Conservation (phyloP, 2,329 filamentous ascomycete species). For the Colletotrichum zoysiae region DNA sequence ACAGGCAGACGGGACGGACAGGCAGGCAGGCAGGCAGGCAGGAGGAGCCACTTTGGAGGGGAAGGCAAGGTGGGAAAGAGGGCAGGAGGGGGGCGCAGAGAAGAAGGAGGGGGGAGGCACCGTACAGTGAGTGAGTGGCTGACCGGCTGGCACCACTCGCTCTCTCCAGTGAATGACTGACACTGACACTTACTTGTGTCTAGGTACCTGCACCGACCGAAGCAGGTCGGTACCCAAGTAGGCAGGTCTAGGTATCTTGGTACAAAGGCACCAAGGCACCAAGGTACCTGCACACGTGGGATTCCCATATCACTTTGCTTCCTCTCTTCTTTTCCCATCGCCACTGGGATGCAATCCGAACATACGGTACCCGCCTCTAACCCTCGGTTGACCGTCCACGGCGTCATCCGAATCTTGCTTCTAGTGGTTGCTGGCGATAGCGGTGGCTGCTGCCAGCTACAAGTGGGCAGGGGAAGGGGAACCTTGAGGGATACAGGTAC, state of each 20-base stretch:
- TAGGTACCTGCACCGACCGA: too few relatives aligned
- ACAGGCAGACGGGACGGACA: too few relatives aligned
- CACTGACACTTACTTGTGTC: background rate
- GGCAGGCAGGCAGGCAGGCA: background rate
- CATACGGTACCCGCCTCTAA: too few relatives aligned
- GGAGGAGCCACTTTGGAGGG: slow-evolving; percentile 9
- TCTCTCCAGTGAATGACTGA: background rate
- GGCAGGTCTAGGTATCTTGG: too few relatives aligned
- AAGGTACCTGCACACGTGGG: too few relatives aligned
- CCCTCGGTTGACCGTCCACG: background rate
- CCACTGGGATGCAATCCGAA: too few relatives aligned
- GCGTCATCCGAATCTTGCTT: slow-evolving; percentile 19
- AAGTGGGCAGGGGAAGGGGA: background rate
- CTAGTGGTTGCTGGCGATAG: background rate
- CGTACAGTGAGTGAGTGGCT: background rate
- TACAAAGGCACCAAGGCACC: too few relatives aligned
- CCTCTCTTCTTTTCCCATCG: too few relatives aligned
- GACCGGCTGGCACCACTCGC: background rate
- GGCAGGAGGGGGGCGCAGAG: background rate
- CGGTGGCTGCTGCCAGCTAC: too few relatives aligned
- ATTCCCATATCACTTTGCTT: too few relatives aligned
- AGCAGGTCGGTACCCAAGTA: too few relatives aligned
- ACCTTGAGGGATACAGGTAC: too few relatives aligned
- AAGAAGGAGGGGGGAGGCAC: background rate
- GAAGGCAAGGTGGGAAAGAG: slow-evolving; percentile 8